Evolutionary conservation across 345 rosid genomes (phyloP).

Genomic region (Linum tenue): DNA sequence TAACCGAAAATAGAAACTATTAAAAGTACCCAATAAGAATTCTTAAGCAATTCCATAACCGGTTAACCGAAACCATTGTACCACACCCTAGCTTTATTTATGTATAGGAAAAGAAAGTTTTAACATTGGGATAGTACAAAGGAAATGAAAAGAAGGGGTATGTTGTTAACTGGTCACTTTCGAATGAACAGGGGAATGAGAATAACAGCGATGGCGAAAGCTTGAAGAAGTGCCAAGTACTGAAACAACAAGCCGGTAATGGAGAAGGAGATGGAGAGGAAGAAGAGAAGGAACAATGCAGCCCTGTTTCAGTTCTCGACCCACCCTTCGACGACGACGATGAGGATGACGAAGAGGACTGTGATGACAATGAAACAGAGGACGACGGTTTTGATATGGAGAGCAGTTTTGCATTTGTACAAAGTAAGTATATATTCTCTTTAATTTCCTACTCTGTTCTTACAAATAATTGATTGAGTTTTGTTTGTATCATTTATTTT

Average conservation of each 20-base stretch:
- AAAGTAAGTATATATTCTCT: constrained; percentile 44
- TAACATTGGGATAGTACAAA: too few species aligned
- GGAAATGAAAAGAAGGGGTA: too few species aligned
- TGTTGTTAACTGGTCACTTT: not conserved
- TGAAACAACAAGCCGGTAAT: constrained; percentile 14
- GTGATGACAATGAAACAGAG: constrained; percentile 26
- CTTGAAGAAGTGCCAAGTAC: constrained; percentile 18
- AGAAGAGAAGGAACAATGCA: constrained; percentile 77
- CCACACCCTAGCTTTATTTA: too few species aligned
- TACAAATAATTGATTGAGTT: too few species aligned
- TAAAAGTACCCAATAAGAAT: too few species aligned
- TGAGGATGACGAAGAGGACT: constrained; percentile 21
- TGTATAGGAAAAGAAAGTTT: too few species aligned
- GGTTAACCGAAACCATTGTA: too few species aligned
- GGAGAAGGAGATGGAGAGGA: constrained; percentile 20
- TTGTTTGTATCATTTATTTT: not conserved
- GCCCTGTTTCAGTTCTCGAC: constrained; percentile 94
- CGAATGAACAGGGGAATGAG: constrained; percentile 27
- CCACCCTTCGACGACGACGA: constrained; percentile 71
- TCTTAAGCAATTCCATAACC: too few species aligned
- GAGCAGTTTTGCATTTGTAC: constrained; percentile 58
- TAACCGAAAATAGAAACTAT: too few species aligned
- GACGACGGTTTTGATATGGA: constrained; percentile 32
- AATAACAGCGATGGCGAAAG: constrained; percentile 30
- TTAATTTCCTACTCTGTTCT: not conserved